Evolutionary conservation across 805 yeast species (phyloP).

Genomic region (Nakazawaea laoshanensis): DNA sequence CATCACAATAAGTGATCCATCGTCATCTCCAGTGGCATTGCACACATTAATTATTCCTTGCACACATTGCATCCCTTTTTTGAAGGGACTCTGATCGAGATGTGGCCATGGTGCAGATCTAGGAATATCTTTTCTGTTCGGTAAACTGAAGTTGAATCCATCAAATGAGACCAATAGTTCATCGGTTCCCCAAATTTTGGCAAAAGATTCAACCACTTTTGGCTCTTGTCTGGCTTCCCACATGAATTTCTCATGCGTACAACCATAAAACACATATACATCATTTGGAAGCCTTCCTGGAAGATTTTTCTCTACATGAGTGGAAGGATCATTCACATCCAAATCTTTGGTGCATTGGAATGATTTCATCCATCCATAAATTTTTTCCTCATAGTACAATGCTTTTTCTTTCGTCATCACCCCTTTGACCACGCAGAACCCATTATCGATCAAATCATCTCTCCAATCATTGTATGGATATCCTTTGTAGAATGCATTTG

Average conservation of each 20-base stretch:
- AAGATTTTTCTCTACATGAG: slow-evolving; percentile 21
- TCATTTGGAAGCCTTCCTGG: slow-evolving; percentile 17
- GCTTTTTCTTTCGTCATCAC: slow-evolving; percentile 20
- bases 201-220: slow-evolving; percentile 19
- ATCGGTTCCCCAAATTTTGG: slow-evolving; percentile 23
- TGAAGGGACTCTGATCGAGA: slow-evolving; percentile 25
- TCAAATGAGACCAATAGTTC: slow-evolving; percentile 24
- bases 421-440: slow-evolving; percentile 22
- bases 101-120: slow-evolving; percentile 21
- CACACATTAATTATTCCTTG: slow-evolving; percentile 24
- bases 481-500: background rate
- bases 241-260: slow-evolving; percentile 23
- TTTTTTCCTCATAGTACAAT: slow-evolving; percentile 14
- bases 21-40: slow-evolving; percentile 18
- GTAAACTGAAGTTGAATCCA: slow-evolving; percentile 21
- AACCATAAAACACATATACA: slow-evolving; percentile 14
- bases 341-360: slow-evolving; percentile 14
- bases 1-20: slow-evolving; percentile 24
- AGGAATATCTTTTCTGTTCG: slow-evolving; percentile 15
- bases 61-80: slow-evolving; percentile 20
- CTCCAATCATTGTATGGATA: slow-evolving; percentile 20
- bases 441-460: slow-evolving; percentile 20
- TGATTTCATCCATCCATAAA: slow-evolving; percentile 17
- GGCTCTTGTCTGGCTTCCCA: slow-evolving; percentile 25
- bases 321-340: slow-evolving; percentile 18